Evolutionary conservation across 2,329 filamentous ascomycete species (phyloP).

Genomic region (Colletotrichum eleusines): DNA sequence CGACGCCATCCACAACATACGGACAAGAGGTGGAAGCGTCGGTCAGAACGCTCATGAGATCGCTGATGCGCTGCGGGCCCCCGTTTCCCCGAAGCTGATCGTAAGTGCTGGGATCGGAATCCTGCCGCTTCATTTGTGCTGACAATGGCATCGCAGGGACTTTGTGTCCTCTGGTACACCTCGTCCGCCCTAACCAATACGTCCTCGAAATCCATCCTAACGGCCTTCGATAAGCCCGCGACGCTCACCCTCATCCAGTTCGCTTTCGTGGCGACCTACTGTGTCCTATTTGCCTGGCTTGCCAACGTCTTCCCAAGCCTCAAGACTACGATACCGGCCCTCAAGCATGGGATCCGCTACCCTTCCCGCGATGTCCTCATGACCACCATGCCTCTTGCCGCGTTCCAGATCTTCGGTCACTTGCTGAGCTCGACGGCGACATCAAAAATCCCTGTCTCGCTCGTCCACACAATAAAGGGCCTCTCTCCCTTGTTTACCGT

Average conservation of each 20-base stretch:
- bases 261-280: constrained; percentile 90
- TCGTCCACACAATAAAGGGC: constrained; percentile 98
- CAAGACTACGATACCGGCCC: constrained; percentile 78
- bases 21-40: constrained; percentile 84
- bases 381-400: constrained; percentile 90
- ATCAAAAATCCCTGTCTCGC: constrained; percentile 92
- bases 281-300: constrained; percentile 81
- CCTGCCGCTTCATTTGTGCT: constrained; percentile 4
- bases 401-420: constrained; percentile 94
- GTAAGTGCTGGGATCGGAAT: constrained; percentile 63
- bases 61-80: constrained; percentile 89
- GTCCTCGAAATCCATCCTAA: constrained; percentile 96
- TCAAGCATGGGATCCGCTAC: constrained; percentile 85
- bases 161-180: constrained; percentile 93
- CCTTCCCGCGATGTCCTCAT: constrained; percentile 85
- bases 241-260: constrained; percentile 96
- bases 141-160: constrained; percentile 64
- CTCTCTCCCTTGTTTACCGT: constrained; percentile 97
- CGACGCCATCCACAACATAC: constrained; percentile 87
- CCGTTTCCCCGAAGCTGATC: constrained; percentile 87
- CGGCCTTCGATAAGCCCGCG: constrained; percentile 88
- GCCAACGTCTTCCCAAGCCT: constrained; percentile 79
- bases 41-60: constrained; percentile 95
- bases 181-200: constrained; percentile 97
- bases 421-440: constrained; percentile 95